Evolutionary conservation across 768 basidiomycete species (phyloP), one percentile per base, ranked within the genome.

Genomic region (Leccinum uliginosum): DNA sequence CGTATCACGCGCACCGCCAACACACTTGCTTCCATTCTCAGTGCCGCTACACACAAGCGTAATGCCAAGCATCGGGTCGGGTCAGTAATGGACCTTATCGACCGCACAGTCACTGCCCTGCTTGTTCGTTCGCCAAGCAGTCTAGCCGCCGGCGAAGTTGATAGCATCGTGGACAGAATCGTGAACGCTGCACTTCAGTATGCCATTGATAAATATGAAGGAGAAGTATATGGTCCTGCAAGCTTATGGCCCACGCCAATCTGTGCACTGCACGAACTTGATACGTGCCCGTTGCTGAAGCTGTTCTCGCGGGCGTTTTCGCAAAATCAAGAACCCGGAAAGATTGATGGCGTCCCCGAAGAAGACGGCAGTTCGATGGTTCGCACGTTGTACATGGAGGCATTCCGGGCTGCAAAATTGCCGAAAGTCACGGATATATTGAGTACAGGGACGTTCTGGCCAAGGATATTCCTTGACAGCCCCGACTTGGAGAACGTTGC

Each of bases 71-170:
- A 84, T 57, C 80, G 76, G 65, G 76, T 89, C 14, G 82, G 77
- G 27, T 83, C 83, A 60, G 89, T 89, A 49, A 86, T 90, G 80
- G 86, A 90, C 67, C 81, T 91, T 59, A 89, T 91, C 55, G 84
- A 85, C 57, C 77, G 80, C 50, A 81, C 86, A 0, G 84, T 89
- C 19, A 80, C 80, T 51, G 72, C 80, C 1, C 76, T 91, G 6
- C 72, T 89, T 23, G 74, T 85, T 57, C 77, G 80, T 4, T 67
- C 73, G 9, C 69, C 78, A 15, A 75, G 76, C 3, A 66, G 56
- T 54, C 71, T 87, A 65, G 77, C 80, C 10, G 71, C 82, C 0
- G 83, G 83, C n/a, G 89, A 92, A 70, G 72, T 84, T 26, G 85
- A 86, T 48, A 69, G 64, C 12, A 80, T 89, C 44, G 76, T 86